A percentile compares a stretch with the other conserved stretches of the same genome.
Conservation (phyloP, 2,329 filamentous ascomycete species). For the Colletotrichum euphorbiae region DNA sequence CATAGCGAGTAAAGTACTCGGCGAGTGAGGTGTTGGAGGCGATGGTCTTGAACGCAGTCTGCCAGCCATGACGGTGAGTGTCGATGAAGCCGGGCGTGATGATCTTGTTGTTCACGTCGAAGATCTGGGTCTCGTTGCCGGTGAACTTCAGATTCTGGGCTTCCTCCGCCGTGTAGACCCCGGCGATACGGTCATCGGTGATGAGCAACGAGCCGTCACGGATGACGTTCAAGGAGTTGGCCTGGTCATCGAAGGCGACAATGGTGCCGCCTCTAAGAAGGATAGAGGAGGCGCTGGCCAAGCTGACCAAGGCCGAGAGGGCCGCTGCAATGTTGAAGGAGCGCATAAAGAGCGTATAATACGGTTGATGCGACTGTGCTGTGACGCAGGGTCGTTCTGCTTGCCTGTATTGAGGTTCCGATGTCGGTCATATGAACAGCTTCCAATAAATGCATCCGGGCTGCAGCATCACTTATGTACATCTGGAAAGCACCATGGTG, state of each 20-base stretch:
- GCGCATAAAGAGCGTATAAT: slow-evolving; percentile 12
- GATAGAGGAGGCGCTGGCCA: slow-evolving; percentile 40
- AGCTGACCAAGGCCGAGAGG: background rate
- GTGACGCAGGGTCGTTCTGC: too few species aligned
- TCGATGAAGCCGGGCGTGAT: slow-evolving; percentile 67
- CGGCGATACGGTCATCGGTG: slow-evolving; percentile 51
- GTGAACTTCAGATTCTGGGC: background rate
- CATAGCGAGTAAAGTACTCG: slow-evolving; percentile 59
- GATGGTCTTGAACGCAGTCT: slow-evolving; percentile 65
- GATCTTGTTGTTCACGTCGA: slow-evolving; percentile 64
- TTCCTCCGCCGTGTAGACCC: slow-evolving; percentile 44
- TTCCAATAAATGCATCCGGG: background rate
- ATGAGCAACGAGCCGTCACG: slow-evolving; percentile 56
- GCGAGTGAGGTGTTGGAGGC: slow-evolving; percentile 62
- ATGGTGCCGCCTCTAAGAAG: slow-evolving; percentile 53
- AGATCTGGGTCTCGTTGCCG: slow-evolving; percentile 49
- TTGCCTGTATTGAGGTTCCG: background rate
- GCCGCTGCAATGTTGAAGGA: slow-evolving; percentile 10
- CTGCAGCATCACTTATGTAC: slow-evolving; percentile 8
- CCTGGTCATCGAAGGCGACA: slow-evolving; percentile 52
- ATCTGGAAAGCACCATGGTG: background rate
- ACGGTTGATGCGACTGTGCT: too few species aligned
- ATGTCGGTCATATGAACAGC: background rate
- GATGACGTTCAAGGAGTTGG: slow-evolving; percentile 51
- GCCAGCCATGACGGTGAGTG: slow-evolving; percentile 68